phyloP scores from a whole-genome alignment of 805 yeast genomes.

The Suhomyces sp. region DNA sequence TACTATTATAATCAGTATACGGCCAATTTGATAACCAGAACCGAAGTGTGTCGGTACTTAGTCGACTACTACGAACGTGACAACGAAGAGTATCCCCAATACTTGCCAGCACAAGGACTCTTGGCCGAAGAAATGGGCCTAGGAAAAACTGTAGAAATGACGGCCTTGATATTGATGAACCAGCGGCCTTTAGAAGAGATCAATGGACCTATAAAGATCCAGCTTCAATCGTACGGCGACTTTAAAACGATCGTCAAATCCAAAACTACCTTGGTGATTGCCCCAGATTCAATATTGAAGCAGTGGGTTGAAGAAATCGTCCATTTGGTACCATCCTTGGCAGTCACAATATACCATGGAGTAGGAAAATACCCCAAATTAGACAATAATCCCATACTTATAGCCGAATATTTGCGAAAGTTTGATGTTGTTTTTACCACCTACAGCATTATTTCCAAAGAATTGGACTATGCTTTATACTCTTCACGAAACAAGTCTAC shows the following conservation, averaged over 20 bases:
- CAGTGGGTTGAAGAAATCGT: slow-evolving; percentile 85
- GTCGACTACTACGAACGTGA: slow-evolving; percentile 22
- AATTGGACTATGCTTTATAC: slow-evolving; percentile 75
- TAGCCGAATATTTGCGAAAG: slow-evolving; percentile 54
- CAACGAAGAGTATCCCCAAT: slow-evolving; percentile 21
- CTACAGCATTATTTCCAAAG: slow-evolving; percentile 66
- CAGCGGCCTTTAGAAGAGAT: slow-evolving; percentile 44
- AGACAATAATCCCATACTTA: slow-evolving; percentile 31
- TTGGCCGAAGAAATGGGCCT: slow-evolving; percentile 96
- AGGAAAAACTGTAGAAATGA: slow-evolving; percentile 88
- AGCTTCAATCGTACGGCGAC: slow-evolving; percentile 36
- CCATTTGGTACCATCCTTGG: slow-evolving; percentile 55
- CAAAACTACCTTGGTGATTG: slow-evolving; percentile 75
- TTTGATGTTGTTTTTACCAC: slow-evolving; percentile 82
- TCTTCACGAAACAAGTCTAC: slow-evolving; percentile 56
- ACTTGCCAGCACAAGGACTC: slow-evolving; percentile 57
- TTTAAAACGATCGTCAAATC: slow-evolving; percentile 47
- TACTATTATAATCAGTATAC: slow-evolving; percentile 53
- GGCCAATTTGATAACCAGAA: slow-evolving; percentile 36
- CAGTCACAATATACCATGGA: slow-evolving; percentile 66
- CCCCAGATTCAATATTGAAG: slow-evolving; percentile 77
- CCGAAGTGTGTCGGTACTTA: slow-evolving; percentile 14
- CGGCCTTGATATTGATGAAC: slow-evolving; percentile 62
- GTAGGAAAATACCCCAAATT: slow-evolving; percentile 24
- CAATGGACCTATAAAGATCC: slow-evolving; percentile 25